Evolutionary conservation across 208 protist species (phyloP).

Genomic region (Leishmania turanica): DNA sequence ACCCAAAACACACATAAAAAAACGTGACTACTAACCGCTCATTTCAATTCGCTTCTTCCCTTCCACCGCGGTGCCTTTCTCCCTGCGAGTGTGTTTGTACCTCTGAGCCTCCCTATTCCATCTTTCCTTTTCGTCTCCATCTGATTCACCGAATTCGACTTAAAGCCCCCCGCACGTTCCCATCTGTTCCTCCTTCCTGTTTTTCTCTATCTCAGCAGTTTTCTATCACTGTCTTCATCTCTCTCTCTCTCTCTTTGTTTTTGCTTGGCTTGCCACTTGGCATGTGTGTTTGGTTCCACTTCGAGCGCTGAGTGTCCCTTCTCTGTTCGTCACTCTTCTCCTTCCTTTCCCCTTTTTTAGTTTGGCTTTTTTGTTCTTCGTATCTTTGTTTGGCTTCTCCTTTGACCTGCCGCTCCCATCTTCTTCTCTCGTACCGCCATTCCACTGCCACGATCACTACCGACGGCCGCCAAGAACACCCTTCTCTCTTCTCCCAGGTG

Average conservation of each 20-base stretch:
- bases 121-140: slow-evolving; percentile 15
- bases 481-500: background rate
- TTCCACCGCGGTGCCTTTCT: background rate
- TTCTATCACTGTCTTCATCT: no score
- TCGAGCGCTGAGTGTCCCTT: background rate
- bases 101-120: background rate
- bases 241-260: background rate
- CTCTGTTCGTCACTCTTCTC: background rate
- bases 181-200: background rate
- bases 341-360: background rate
- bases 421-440: background rate
- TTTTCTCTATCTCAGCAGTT: background rate
- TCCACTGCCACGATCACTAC: background rate
- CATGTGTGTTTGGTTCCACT: background rate
- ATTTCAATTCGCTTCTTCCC: background rate
- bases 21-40: background rate
- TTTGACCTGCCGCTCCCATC: background rate
- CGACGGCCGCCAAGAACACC: background rate
- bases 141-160: background rate
- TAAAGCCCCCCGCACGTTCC: no score
- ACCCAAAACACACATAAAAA: no score
- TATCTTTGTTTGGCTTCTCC: background rate
- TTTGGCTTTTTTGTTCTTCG: background rate
- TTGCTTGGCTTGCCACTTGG: background rate
- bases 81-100: background rate